Evolutionary conservation across 345 rosid genomes (phyloP), one percentile per base, ranked within the genome.

Genomic region (Microcos paniculata): DNA sequence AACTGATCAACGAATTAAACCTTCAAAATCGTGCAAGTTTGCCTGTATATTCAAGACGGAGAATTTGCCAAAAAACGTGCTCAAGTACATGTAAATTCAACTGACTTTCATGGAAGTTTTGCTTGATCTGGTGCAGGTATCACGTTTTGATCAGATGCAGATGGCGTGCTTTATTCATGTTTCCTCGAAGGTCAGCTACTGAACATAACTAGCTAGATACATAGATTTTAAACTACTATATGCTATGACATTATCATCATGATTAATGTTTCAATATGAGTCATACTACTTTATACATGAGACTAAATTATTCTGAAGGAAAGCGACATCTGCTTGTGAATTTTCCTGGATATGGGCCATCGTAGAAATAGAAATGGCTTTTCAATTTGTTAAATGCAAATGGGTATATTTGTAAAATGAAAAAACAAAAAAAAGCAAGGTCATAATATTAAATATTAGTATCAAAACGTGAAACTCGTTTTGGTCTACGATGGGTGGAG

Each of bases 381-480:
- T n/a, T 35, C 23, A n/a, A 15, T 19, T 67, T 46, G n/a, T 38
- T 21, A 21, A 42, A 11, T 35, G 43, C 13, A 52, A 70, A 70
- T 70, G 18, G 73, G 5, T 30, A 42, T 26, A 13, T 52, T 4
- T 35, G 10, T 4, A 57, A 57, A 21, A 9, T 0, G 45, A 18
- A 6, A 18, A 68, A 31, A 45, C 55, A 19, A 53, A 55, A 28
- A 31, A 14, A 28, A 35, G 11, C 10, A 16, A 4, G 19, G 15
- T 13, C 24, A 21, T 2, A 55, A 1, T 69, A 18, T 18, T 28
- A 69, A 69, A 16, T 18, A 14, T 10, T 28, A 18, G 10, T 31
- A 70, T 31, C 3, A 19, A 70, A 61, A 52, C 28, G 78, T 81
- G 85, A 30, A 77, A 77, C 85, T 79, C 85, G 72, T 74, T 77